Percentiles rank a stretch among this genome's conserved stretches.
phyloP scores from a whole-genome alignment of 1,284 basidiomycete species.

The Phellinidium pouzarii region DNA sequence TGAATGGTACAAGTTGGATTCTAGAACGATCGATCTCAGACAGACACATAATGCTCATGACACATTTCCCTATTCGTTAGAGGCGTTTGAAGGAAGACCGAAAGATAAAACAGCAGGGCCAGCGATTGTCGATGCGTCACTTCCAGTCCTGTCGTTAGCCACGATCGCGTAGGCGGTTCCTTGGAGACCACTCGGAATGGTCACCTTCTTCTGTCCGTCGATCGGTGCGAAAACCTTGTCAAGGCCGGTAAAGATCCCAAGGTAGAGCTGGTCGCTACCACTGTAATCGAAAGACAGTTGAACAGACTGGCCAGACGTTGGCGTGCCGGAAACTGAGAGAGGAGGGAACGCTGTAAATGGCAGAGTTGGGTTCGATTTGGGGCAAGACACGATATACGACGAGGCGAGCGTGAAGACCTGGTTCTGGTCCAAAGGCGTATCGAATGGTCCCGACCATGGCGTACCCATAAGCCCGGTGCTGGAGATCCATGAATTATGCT shows the following conservation, averaged over 20 bases:
- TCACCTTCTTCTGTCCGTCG: constrained; percentile 26
- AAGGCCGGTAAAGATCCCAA: constrained; percentile 32
- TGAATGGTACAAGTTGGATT: too few relatives aligned
- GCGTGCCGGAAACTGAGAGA: constrained; percentile 20
- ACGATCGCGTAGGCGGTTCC: constrained; percentile 36
- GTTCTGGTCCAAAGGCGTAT: constrained; percentile 44
- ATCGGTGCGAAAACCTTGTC: constrained; percentile 28
- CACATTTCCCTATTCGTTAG: too few relatives aligned
- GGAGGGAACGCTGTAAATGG: constrained; percentile 36
- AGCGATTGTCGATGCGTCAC: constrained; percentile 32
- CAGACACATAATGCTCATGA: too few relatives aligned
- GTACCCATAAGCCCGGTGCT: constrained; percentile 39
- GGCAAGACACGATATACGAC: constrained; percentile 42
- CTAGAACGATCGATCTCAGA: too few relatives aligned
- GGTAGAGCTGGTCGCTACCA: constrained; percentile 14
- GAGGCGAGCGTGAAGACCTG: constrained; percentile 40
- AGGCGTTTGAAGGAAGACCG: constrained; percentile 4
- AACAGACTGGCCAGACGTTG: constrained; percentile 21
- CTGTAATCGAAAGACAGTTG: constrained; percentile 22
- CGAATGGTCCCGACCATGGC: constrained; percentile 50
- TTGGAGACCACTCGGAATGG: constrained; percentile 30
- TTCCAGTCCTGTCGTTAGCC: constrained; percentile 25
- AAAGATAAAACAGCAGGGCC: constrained; percentile 27
- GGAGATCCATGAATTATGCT: constrained; percentile 45
- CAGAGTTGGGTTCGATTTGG: constrained; percentile 37